These are phyloP conservation scores for Spiraea crenata DNA, from an alignment of 331 rosid genomes.

Conservation along the genomic window DNA sequence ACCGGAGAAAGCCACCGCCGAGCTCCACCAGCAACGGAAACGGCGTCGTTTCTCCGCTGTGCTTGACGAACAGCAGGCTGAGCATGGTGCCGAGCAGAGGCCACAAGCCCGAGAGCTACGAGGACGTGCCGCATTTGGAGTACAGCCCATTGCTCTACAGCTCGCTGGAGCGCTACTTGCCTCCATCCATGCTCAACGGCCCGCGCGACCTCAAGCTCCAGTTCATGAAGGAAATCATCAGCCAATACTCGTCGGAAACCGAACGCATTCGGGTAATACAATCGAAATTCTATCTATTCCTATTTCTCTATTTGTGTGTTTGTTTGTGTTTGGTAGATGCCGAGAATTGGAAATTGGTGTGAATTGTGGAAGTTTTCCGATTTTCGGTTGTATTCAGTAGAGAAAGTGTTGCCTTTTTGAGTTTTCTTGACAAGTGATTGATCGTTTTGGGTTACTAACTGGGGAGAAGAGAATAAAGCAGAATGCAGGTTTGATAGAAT, in stretches of 20 bases:
- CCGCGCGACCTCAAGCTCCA: conserved; percentile 69
- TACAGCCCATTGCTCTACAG: conserved; percentile 72
- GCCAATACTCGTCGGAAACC: conserved; percentile 61
- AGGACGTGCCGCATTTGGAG: conserved; percentile 58
- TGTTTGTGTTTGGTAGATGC: conserved; percentile 1
- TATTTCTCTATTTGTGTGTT: neutral
- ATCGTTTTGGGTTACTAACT: neutral
- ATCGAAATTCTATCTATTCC: neutral
- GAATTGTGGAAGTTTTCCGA: too few species aligned
- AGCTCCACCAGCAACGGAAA: conserved; percentile 33
- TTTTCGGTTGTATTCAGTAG: neutral
- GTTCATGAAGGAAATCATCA: conserved; percentile 67
- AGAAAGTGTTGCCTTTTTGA: neutral
- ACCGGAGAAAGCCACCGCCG: conserved; percentile 36
- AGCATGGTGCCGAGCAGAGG: conserved; percentile 51
- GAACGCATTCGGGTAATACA: conserved; percentile 70
- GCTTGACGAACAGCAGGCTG: conserved; percentile 42
- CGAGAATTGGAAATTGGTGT: neutral
- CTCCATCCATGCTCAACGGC: conserved; percentile 49
- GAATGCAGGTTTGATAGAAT: neutral
- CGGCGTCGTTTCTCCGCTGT: conserved; percentile 19
- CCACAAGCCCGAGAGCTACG: conserved; percentile 78
- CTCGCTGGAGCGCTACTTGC: conserved; percentile 80
- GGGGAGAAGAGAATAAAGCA: neutral
- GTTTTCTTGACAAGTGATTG: neutral